Conservation (phyloP, 2,329 filamentous ascomycete species). For the Trichophyton benhamiae region DNA sequence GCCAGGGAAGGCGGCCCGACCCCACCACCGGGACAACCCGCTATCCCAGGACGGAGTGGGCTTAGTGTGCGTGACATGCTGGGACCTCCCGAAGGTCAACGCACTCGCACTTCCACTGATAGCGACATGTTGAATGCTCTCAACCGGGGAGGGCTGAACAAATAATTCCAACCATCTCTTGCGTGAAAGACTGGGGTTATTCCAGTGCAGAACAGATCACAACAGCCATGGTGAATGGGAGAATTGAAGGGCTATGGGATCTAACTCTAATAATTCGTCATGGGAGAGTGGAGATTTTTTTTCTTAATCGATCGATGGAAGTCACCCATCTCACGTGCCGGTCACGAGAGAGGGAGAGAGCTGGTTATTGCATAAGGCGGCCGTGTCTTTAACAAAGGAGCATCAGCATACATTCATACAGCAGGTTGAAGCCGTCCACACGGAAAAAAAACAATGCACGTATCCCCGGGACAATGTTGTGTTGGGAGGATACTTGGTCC, state of each 20-base stretch:
- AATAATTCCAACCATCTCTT: slow-evolving; percentile 14
- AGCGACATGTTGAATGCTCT: slow-evolving; percentile 40
- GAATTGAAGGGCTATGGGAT: background rate
- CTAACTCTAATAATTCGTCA: background rate
- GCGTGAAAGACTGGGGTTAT: background rate
- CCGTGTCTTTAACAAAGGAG: background rate
- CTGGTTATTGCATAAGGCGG: background rate
- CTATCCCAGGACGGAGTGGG: slow-evolving; percentile 28
- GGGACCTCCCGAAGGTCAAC: slow-evolving; percentile 28
- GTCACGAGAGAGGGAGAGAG: background rate
- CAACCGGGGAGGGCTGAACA: slow-evolving; percentile 29
- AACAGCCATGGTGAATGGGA: background rate
- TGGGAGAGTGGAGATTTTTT: background rate
- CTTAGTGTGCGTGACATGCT: slow-evolving; percentile 40
- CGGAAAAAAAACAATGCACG: background rate
- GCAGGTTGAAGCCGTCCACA: background rate
- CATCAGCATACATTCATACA: background rate
- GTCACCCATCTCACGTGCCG: background rate
- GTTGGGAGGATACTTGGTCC: background rate
- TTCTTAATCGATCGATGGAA: background rate
- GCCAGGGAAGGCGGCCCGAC: slow-evolving; percentile 24
- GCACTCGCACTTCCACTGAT: slow-evolving; percentile 34
- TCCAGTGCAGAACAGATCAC: background rate
- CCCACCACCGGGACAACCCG: slow-evolving; percentile 29
- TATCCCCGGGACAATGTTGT: background rate